phyloP scores from a whole-genome alignment of 2,329 filamentous ascomycete species.

The Falciphora oryzae region DNA sequence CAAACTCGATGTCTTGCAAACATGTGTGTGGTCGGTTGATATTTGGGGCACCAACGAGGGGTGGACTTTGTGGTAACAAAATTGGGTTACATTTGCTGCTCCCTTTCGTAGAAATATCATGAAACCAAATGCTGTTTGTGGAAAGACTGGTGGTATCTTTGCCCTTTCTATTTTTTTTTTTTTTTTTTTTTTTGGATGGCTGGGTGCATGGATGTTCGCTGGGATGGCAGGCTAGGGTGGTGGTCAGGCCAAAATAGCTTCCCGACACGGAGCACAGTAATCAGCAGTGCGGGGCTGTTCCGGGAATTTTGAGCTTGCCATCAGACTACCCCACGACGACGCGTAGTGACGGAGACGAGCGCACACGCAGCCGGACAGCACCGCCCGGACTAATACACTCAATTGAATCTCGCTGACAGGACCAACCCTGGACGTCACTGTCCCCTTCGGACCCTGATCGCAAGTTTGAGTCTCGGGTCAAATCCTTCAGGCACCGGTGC shows the following conservation, averaged over 20 bases:
- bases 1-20: background rate
- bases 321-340: background rate
- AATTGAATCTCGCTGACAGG: background rate
- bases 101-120: background rate
- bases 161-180: background rate
- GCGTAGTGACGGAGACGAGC: conserved; percentile 3
- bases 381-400: background rate
- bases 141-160: background rate
- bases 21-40: background rate
- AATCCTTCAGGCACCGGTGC: too few species aligned
- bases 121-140: background rate
- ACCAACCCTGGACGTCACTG: background rate
- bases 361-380: too few species aligned
- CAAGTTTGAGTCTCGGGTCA: background rate
- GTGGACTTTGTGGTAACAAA: background rate
- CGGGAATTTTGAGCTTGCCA: conserved; percentile 1
- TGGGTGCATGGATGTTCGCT: background rate
- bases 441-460: background rate
- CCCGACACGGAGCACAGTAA: background rate
- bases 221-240: too few species aligned
- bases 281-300: background rate
- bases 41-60: background rate
- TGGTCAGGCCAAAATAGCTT: background rate
- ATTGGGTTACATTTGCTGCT: too few species aligned
- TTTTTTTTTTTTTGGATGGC: background rate